Base-by-base conservation (phyloP, 2,329 filamentous ascomycete genomes). In the Lasiodiplodia citricola region DNA sequence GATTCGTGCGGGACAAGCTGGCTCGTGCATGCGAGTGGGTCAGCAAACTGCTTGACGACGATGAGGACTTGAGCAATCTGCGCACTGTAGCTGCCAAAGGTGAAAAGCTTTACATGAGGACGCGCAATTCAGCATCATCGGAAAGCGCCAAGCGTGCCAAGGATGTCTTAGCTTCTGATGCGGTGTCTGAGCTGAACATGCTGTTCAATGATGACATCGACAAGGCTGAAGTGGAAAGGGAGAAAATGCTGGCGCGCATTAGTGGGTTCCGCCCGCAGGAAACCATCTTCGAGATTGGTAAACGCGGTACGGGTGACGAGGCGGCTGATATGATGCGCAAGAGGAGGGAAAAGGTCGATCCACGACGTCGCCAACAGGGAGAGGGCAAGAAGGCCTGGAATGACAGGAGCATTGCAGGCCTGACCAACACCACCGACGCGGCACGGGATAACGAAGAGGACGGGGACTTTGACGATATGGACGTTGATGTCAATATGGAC, bases 281-380 rank as follows among this genome's bases (percentile, higher is more conserved):
- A 80, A 98, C 95, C 0, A 93, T 99, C n/a, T 99, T 99, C 74
- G 96, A 99, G 80, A 90, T 97, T 71, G 92, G 92, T 7, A 89
- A 91, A 73, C 87, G 90, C 70, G 91, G 90, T 72, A 85, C 80
- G 2, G 85, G 84, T 2, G 84, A 84, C 60, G 89, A 91, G 76
- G 90, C 91, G 7, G 91, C 90, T 2, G 91, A 93, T 70, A 84
- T 95, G 38, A 93, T 96, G 88, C 90, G 89, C 74, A 87, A 89
- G 58, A 86, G 91, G 76, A 87, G 91, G 75, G 87, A 87, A 77
- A 90, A 86, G 78, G 93, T 91, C 70, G 90, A 86, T 66, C 90
- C 85, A 56, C 88, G 77, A 86, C 78, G 77, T 56, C 72, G 73
- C 54, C 79, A 79, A 70, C 77, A 81, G 55, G 77, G 83, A 51